phyloP scores from a whole-genome alignment of 1,284 basidiomycete species.

The Microstroma glucosiphilum region DNA sequence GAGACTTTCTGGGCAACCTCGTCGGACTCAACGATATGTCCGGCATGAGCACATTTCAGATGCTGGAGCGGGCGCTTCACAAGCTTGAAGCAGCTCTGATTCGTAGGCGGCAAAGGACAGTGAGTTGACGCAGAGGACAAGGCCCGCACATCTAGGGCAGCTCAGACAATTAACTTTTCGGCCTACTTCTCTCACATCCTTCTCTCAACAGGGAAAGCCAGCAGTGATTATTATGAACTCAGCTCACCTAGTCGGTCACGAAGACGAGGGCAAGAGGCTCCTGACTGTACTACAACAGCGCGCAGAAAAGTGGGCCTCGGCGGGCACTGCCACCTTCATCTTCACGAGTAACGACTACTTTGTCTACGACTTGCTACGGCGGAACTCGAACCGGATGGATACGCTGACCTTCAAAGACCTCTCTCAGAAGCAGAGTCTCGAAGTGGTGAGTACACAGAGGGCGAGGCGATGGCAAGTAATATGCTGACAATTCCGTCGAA shows the following conservation, averaged over 20 bases:
- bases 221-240: conserved; percentile 46
- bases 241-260: conserved; percentile 35
- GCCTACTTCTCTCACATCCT: too few species aligned
- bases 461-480: background rate
- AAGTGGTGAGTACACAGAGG: conserved; percentile 22
- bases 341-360: conserved; percentile 41
- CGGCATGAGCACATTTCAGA: conserved; percentile 39
- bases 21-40: conserved; percentile 39
- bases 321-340: conserved; percentile 40
- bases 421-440: conserved; percentile 30
- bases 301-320: conserved; percentile 41
- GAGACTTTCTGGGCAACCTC: conserved; percentile 44
- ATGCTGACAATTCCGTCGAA: background rate
- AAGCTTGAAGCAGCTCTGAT: conserved; percentile 43
- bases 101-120: conserved; percentile 23
- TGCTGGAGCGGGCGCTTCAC: conserved; percentile 39
- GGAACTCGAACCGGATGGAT: conserved; percentile 43
- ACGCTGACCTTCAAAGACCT: conserved; percentile 42
- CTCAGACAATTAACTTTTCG: too few species aligned
- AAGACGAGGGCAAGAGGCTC: conserved; percentile 33
- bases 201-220: conserved; percentile 20
- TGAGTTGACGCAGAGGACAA: too few species aligned
- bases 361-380: conserved; percentile 38
- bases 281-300: conserved; percentile 43
- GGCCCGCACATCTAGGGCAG: too few species aligned